Percentiles rank a stretch among this genome's conserved stretches.
Evolutionary conservation across 1,284 basidiomycete genomes (phyloP).

Genomic region (Trametes versicolor): DNA sequence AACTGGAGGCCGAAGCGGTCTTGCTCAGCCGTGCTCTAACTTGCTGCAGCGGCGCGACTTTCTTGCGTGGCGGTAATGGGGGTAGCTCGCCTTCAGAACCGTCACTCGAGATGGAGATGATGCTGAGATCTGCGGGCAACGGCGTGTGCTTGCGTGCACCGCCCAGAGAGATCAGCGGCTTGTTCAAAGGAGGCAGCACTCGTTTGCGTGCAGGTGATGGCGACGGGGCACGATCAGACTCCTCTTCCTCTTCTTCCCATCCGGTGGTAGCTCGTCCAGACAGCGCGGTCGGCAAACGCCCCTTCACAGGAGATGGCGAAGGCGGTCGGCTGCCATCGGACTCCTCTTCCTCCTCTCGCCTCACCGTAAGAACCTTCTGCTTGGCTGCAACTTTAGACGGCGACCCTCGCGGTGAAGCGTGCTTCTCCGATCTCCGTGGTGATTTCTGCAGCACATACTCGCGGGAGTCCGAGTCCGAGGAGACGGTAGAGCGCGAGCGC

Average conservation of each 20-base stretch:
- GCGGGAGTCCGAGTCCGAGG: constrained; percentile 24
- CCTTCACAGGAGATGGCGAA: constrained; percentile 28
- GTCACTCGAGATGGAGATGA: constrained; percentile 48
- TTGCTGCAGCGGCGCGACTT: constrained; percentile 32
- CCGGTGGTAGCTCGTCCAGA: neutral
- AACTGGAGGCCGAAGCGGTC: neutral
- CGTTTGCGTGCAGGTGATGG: constrained; percentile 23
- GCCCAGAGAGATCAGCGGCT: constrained; percentile 5
- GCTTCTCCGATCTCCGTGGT: constrained; percentile 39
- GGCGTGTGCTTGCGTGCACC: constrained; percentile 15
- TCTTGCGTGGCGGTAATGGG: constrained; percentile 1
- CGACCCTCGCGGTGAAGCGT: constrained; percentile 35
- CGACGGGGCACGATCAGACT: constrained; percentile 26
- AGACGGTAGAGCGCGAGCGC: constrained; percentile 20
- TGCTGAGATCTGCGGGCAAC: constrained; percentile 31
- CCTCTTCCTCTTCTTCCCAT: constrained; percentile 23
- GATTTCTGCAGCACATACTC: constrained; percentile 36
- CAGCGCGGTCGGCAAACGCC: constrained; percentile 9
- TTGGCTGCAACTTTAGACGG: constrained; percentile 8
- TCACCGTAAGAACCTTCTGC: neutral
- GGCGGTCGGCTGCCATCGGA: constrained; percentile 18
- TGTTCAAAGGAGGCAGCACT: constrained; percentile 5
- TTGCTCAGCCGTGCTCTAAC: constrained; percentile 24
- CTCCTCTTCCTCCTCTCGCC: constrained; percentile 27
- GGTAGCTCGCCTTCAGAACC: constrained; percentile 35